phyloP scores from a whole-genome alignment of 306 rosid species.

The Vigna radiata region DNA sequence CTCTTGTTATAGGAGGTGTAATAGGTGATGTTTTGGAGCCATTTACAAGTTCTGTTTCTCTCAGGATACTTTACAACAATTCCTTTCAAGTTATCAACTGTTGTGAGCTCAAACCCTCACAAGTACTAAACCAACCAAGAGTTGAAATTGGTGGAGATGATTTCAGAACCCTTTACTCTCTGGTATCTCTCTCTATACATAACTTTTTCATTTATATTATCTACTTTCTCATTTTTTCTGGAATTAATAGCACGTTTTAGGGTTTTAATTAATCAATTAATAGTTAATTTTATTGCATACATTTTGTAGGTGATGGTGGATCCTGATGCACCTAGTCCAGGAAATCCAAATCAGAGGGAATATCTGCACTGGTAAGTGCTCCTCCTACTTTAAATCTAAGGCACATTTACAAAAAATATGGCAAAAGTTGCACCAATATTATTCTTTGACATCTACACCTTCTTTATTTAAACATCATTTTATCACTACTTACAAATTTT shows the following conservation, averaged over 20 bases:
- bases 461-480: too few species aligned
- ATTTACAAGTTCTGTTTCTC: neutral
- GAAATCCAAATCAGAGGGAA: conserved; percentile 45
- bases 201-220: too few species aligned
- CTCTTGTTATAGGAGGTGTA: conserved; percentile 36
- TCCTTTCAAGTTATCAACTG: conserved; percentile 23
- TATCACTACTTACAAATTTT: too few species aligned
- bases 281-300: neutral
- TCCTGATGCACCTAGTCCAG: conserved; percentile 54
- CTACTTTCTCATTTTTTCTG: too few species aligned
- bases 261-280: too few species aligned
- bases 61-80: neutral
- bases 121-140: conserved; percentile 42
- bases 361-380: conserved; percentile 48
- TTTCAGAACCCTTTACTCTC: conserved; percentile 43
- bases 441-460: too few species aligned
- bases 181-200: neutral
- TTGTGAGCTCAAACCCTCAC: conserved; percentile 44
- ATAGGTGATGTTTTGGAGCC: conserved; percentile 43
- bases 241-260: too few species aligned
- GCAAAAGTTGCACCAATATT: too few species aligned
- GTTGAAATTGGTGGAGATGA: conserved; percentile 53
- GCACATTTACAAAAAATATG: too few species aligned
- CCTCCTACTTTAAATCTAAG: too few species aligned
- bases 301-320: conserved; percentile 49